Percentiles rank a stretch among this genome's conserved stretches.
Conservation (phyloP, 2,329 filamentous ascomycete genomes). For the Mollisia scopiformis region DNA sequence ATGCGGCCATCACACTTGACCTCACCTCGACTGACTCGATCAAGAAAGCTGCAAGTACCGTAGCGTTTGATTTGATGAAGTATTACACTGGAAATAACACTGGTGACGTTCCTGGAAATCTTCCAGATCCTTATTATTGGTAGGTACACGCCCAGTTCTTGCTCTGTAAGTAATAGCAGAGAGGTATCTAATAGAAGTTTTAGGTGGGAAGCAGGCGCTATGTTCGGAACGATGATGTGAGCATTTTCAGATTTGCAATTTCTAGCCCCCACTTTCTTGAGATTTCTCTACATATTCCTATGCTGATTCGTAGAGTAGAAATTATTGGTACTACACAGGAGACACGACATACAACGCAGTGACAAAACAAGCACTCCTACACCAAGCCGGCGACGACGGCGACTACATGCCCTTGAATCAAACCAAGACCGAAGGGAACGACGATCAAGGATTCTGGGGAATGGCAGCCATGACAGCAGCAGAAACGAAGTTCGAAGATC, state of each 20-base stretch:
- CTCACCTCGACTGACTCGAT: constrained; percentile 34
- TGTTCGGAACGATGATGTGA: constrained; percentile 43
- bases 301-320: constrained; percentile 60
- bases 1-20: constrained; percentile 28
- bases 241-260: too few relatives aligned
- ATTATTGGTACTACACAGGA: constrained; percentile 84
- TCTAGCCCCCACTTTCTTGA: background rate
- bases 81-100: constrained; percentile 56
- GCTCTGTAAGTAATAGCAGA: background rate
- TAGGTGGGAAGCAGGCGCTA: constrained; percentile 68
- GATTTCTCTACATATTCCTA: constrained; percentile 46
- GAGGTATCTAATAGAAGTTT: background rate
- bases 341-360: constrained; percentile 67
- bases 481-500: constrained; percentile 64
- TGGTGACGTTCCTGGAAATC: constrained; percentile 52
- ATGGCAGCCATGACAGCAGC: constrained; percentile 71
- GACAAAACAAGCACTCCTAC: constrained; percentile 68
- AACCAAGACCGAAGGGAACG: constrained; percentile 63
- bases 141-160: background rate
- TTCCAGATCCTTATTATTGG: constrained; percentile 59
- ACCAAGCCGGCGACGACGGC: constrained; percentile 70
- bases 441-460: constrained; percentile 76
- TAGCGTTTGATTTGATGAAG: constrained; percentile 51
- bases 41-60: constrained; percentile 32
- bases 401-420: constrained; percentile 80